A percentile compares a stretch with the other conserved stretches of the same genome.
These are phyloP conservation scores for Yarrowia yakushimensis DNA, from an alignment of 805 yeast genomes.

Conservation along the genomic window DNA sequence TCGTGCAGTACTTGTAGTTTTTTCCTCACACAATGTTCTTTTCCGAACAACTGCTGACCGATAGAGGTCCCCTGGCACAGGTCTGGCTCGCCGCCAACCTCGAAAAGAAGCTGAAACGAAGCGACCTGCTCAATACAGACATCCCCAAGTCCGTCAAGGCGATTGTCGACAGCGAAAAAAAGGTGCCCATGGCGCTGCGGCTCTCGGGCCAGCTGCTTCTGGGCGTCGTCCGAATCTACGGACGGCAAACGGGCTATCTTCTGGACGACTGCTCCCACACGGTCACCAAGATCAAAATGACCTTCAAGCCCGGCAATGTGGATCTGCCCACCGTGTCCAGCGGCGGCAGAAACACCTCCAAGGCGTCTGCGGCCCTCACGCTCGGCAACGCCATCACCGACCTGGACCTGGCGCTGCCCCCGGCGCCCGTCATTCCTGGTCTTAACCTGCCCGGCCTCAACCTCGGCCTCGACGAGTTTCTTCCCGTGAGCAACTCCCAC, in stretches of 20 bases:
- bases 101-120: slow-evolving; percentile 70
- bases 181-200: slow-evolving; percentile 68
- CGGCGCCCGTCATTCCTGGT: slow-evolving; percentile 8
- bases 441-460: slow-evolving; percentile 2
- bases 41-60: slow-evolving; percentile 53
- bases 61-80: slow-evolving; percentile 80
- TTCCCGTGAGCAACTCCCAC: slow-evolving; percentile 2
- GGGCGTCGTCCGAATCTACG: slow-evolving; percentile 84
- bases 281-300: slow-evolving; percentile 62
- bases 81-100: slow-evolving; percentile 92
- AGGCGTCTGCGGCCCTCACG: slow-evolving; percentile 43
- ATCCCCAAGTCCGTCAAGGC: slow-evolving; percentile 65
- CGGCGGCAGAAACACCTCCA: not conserved
- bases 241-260: slow-evolving; percentile 77
- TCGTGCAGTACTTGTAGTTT: not conserved
- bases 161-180: slow-evolving; percentile 47
- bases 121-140: slow-evolving; percentile 67
- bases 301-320: slow-evolving; percentile 41
- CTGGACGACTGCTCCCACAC: slow-evolving; percentile 82
- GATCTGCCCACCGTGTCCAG: slow-evolving; percentile 42
- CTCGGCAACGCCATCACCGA: slow-evolving; percentile 77
- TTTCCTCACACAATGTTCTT: slow-evolving; percentile 46
- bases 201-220: slow-evolving; percentile 80
- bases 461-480: slow-evolving; percentile 7
- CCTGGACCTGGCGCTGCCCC: slow-evolving; percentile 49